Conservation (phyloP, 139 green algal genomes). For the Marvania coccoides region DNA sequence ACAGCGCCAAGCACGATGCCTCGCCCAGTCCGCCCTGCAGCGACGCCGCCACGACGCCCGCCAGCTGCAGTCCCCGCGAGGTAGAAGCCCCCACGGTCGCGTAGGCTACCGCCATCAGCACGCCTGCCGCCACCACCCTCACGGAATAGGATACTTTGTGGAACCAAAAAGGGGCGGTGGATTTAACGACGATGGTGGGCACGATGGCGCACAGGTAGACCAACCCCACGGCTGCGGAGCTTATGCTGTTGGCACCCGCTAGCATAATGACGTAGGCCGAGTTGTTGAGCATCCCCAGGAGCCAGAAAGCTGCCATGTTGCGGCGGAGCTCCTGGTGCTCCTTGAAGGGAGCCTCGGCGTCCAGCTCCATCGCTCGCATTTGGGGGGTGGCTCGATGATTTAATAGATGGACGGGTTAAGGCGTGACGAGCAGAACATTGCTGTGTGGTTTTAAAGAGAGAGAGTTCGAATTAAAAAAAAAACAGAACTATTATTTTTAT, state of each 20-base stretch:
- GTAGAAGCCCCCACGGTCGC: constrained; percentile 27
- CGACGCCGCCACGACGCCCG: constrained; percentile 42
- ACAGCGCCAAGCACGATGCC: constrained; percentile 44
- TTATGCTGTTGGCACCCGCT: constrained; percentile 49
- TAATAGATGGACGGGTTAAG: too few species aligned
- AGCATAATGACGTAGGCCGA: constrained; percentile 62
- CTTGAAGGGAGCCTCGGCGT: neutral
- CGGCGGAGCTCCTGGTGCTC: neutral
- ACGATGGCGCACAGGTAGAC: constrained; percentile 53
- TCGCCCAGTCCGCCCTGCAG: constrained; percentile 54
- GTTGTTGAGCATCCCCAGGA: constrained; percentile 48
- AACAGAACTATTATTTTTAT: too few species aligned
- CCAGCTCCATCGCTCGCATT: neutral
- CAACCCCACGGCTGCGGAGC: constrained; percentile 38
- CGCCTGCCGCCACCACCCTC: constrained; percentile 19
- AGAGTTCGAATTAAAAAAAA: too few species aligned
- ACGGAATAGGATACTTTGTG: constrained; percentile 31
- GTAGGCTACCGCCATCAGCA: constrained; percentile 42
- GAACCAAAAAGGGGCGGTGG: constrained; percentile 42
- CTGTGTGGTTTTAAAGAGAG: too few species aligned
- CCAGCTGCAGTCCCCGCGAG: constrained; percentile 27
- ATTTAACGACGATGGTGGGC: constrained; percentile 45
- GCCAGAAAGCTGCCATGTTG: constrained; percentile 27
- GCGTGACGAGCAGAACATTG: neutral
- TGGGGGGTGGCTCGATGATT: too few species aligned